Conservation (phyloP, 108 stramenopile genomes). For the Conticribra weissflogii region DNA sequence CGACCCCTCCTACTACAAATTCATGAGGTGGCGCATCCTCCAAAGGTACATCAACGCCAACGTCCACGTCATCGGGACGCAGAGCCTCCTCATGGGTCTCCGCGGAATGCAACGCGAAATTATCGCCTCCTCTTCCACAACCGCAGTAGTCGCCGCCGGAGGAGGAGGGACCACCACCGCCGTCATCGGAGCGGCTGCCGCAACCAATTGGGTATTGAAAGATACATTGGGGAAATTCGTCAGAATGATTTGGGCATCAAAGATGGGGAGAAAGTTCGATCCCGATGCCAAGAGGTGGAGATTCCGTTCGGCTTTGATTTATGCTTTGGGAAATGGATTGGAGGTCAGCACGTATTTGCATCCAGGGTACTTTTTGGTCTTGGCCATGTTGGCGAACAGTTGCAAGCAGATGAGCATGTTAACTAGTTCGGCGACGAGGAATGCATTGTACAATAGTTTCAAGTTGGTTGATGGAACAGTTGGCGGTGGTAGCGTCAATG, state of each 20-base stretch:
- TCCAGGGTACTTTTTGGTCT: conserved; percentile 80
- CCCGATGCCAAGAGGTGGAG: conserved; percentile 95
- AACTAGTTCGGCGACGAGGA: conserved; percentile 88
- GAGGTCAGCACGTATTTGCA: conserved; percentile 89
- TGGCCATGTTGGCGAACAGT: conserved; percentile 89
- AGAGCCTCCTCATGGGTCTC: conserved; percentile 88
- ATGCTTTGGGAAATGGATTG: conserved; percentile 86
- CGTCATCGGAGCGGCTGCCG: conserved; percentile 76
- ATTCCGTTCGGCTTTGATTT: conserved; percentile 79
- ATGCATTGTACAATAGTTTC: conserved; percentile 91
- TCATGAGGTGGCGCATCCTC: conserved; percentile 83
- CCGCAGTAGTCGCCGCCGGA: neutral
- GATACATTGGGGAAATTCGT: conserved; percentile 92
- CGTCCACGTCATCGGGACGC: conserved; percentile 92
- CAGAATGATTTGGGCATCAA: conserved; percentile 93
- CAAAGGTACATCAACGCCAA: conserved; percentile 92
- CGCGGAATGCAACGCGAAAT: conserved; percentile 62
- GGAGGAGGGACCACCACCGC: conserved; percentile 1
- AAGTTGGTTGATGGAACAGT: conserved; percentile 43
- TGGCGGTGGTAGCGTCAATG: conserved; percentile 3
- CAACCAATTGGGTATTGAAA: conserved; percentile 94
- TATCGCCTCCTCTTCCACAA: neutral
- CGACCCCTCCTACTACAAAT: conserved; percentile 81
- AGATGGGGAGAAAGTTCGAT: conserved; percentile 94
- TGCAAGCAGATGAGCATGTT: conserved; percentile 93